These are phyloP conservation scores for Tuber melanosporum DNA, from an alignment of 495 filamentous ascomycete species.

Conservation along the genomic window DNA sequence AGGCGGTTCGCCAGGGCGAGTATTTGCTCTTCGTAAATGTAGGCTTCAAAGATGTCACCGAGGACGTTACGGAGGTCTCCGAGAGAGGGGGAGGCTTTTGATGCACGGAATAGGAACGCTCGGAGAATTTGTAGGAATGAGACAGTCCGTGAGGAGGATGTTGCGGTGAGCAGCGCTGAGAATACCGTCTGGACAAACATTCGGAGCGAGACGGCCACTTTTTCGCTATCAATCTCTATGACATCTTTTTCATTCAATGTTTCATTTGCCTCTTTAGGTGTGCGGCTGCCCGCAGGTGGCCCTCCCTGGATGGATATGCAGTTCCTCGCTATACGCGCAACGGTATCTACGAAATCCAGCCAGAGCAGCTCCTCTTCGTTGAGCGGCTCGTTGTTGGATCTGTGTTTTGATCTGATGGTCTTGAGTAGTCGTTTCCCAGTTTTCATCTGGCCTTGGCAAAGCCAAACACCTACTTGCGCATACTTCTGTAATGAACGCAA, in stretches of 20 bases:
- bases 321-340: constrained; percentile 70
- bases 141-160: constrained; percentile 47
- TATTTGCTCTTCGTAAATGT: constrained; percentile 85
- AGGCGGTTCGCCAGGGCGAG: constrained; percentile 76
- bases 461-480: constrained; percentile 83
- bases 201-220: constrained; percentile 61
- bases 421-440: constrained; percentile 46
- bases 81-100: constrained; percentile 72
- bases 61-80: constrained; percentile 80
- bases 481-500: constrained; percentile 79
- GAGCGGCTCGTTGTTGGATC: constrained; percentile 56
- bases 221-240: constrained; percentile 46
- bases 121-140: constrained; percentile 86
- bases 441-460: constrained; percentile 85
- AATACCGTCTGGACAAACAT: constrained; percentile 82
- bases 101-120: constrained; percentile 79
- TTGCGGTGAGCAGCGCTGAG: constrained; percentile 73
- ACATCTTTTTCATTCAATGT: constrained; percentile 19
- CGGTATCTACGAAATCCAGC: constrained; percentile 80
- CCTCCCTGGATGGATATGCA: constrained; percentile 33
- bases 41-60: constrained; percentile 83
- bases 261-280: constrained; percentile 39
- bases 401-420: constrained; percentile 37
- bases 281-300: constrained; percentile 15
- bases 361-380: constrained; percentile 75